Conservation (phyloP, 2,329 filamentous ascomycete species). For the Teratosphaeria gauchensis region DNA sequence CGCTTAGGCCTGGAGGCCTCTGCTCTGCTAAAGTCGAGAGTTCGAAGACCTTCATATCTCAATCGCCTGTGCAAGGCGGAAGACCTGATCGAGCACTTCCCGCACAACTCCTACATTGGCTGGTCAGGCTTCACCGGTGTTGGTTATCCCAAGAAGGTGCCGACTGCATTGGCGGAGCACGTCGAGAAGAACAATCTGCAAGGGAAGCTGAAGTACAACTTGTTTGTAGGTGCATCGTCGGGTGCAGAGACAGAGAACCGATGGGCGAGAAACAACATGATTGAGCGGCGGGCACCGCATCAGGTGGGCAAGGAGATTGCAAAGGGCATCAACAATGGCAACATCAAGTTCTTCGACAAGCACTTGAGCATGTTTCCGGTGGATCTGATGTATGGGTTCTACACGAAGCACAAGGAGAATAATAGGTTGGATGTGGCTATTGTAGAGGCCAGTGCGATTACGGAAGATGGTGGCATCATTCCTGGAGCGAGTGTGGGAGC, state of each 20-base stretch:
- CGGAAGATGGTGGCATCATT: conserved; percentile 79
- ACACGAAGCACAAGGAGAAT: conserved; percentile 67
- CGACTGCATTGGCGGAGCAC: conserved; percentile 74
- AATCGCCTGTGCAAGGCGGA: conserved; percentile 71
- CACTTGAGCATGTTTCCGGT: conserved; percentile 87
- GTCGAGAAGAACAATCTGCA: conserved; percentile 80
- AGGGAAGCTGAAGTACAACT: conserved; percentile 72
- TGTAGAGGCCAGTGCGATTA: conserved; percentile 73
- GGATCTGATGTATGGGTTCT: conserved; percentile 67
- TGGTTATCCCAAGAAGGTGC: conserved; percentile 56
- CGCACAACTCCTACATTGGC: conserved; percentile 75
- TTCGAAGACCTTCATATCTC: conserved; percentile 66
- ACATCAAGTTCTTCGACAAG: conserved; percentile 90
- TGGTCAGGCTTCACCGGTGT: conserved; percentile 90
- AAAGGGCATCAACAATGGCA: conserved; percentile 79
- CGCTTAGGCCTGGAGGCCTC: neutral
- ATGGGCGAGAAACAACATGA: conserved; percentile 87
- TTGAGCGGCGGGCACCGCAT: conserved; percentile 72
- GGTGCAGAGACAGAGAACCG: conserved; percentile 85
- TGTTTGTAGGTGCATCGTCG: conserved; percentile 84
- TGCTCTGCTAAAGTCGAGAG: conserved; percentile 55
- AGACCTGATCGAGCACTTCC: conserved; percentile 71
- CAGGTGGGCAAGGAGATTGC: conserved; percentile 86
- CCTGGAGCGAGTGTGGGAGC: conserved; percentile 79
- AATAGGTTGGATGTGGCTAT: conserved; percentile 74